phyloP scores from a whole-genome alignment of 2,329 filamentous ascomycete species.

The Lasiodiplodia hormozganensis region DNA sequence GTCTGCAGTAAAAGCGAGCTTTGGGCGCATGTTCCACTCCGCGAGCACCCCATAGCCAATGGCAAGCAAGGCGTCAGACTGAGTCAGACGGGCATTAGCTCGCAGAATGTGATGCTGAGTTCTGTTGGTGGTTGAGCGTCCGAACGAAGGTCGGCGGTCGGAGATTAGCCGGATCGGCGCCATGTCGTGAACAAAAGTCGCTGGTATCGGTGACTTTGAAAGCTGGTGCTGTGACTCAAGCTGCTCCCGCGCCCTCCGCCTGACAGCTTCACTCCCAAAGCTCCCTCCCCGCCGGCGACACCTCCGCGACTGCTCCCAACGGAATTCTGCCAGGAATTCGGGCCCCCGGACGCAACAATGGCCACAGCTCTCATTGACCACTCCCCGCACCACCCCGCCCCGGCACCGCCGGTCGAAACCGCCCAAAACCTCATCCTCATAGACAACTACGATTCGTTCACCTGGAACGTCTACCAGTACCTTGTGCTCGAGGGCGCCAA shows the following conservation, averaged over 20 bases:
- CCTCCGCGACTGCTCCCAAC: conserved; percentile 1
- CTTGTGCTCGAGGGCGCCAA: conserved; percentile 92
- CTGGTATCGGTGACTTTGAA: not conserved
- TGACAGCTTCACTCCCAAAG: not conserved
- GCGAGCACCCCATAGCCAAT: too few species aligned
- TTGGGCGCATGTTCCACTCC: not conserved
- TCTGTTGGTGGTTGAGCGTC: not conserved
- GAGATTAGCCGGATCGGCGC: conserved; percentile 20
- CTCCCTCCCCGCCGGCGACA: not conserved
- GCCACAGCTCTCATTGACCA: conserved; percentile 71
- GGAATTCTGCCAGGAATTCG: not conserved
- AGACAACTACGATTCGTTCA: conserved; percentile 99
- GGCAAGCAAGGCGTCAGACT: not conserved
- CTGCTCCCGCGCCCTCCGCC: not conserved
- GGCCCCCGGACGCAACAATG: conserved; percentile 45
- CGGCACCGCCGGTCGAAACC: conserved; percentile 73
- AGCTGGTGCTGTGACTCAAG: conserved; percentile 17
- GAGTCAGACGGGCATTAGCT: not conserved
- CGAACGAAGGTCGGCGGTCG: not conserved
- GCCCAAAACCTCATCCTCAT: conserved; percentile 94
- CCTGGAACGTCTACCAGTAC: conserved; percentile 99
- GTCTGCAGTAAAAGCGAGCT: not conserved
- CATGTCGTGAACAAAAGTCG: conserved; percentile 1
- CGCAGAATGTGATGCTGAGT: not conserved
- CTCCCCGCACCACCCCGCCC: conserved; percentile 83